Conservation (phyloP, 2,329 filamentous ascomycete species). For the Neonectria coccinea region DNA sequence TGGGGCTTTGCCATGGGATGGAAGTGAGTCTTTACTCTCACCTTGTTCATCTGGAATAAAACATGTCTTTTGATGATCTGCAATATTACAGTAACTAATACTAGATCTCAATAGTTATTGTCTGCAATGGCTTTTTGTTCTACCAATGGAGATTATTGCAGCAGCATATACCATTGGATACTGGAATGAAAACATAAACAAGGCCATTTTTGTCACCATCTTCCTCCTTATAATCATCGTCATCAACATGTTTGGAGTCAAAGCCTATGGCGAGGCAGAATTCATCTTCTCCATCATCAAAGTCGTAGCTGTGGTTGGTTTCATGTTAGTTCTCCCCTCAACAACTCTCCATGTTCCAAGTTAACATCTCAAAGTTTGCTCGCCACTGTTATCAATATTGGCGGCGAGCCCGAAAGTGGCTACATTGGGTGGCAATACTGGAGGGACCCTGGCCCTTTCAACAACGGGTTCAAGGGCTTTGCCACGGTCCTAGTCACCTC, state of each 20-base stretch:
- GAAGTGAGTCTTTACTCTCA: slow-evolving; percentile 69
- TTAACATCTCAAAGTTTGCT: slow-evolving; percentile 70
- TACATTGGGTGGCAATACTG: slow-evolving; percentile 87
- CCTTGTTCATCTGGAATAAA: too few species aligned
- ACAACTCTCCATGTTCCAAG: slow-evolving; percentile 2
- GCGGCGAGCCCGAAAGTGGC: slow-evolving; percentile 75
- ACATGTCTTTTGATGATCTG: background rate
- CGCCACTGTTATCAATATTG: slow-evolving; percentile 85
- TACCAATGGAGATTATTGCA: slow-evolving; percentile 88
- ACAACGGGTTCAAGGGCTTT: slow-evolving; percentile 84
- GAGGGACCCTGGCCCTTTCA: slow-evolving; percentile 82
- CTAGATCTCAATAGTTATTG: slow-evolving; percentile 71
- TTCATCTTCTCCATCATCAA: slow-evolving; percentile 90
- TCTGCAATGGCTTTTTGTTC: slow-evolving; percentile 84
- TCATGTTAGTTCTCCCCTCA: slow-evolving; percentile 68
- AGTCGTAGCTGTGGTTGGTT: slow-evolving; percentile 84
- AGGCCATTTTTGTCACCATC: slow-evolving; percentile 82
- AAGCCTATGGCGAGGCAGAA: slow-evolving; percentile 88
- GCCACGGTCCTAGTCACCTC: slow-evolving; percentile 81
- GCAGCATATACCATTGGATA: slow-evolving; percentile 86
- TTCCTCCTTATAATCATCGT: slow-evolving; percentile 80
- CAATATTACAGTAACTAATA: slow-evolving; percentile 1
- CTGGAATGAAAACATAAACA: slow-evolving; percentile 75
- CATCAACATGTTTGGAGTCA: slow-evolving; percentile 90
- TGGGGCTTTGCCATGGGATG: slow-evolving; percentile 97